These are phyloP conservation scores for Alternaria arborescens DNA, from an alignment of 2,329 filamentous ascomycete genomes.

Conservation along the genomic window DNA sequence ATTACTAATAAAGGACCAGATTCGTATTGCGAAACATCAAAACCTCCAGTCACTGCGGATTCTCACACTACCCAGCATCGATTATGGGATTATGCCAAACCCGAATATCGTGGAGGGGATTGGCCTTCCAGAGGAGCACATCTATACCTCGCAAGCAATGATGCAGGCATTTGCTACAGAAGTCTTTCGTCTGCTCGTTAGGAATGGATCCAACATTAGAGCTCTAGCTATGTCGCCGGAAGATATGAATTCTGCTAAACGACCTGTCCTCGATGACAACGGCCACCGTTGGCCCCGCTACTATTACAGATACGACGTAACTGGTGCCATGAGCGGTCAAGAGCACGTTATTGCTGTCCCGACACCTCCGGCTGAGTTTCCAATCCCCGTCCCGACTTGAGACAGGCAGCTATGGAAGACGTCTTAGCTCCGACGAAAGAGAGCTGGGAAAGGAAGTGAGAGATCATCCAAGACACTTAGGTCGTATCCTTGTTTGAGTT, in stretches of 20 bases:
- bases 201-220: neutral
- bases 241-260: neutral
- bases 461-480: no score
- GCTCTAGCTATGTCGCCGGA: neutral
- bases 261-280: neutral
- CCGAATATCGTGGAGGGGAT: neutral
- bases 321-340: neutral
- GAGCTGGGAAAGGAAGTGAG: no score
- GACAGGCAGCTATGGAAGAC: no score
- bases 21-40: neutral
- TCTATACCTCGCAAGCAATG: neutral
- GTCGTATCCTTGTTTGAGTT: no score
- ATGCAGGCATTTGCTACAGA: neutral
- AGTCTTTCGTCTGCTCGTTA: neutral
- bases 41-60: neutral
- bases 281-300: rapidly evolving
- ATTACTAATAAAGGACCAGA: neutral
- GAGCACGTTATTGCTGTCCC: neutral
- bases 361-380: neutral
- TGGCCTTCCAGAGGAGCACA: neutral
- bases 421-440: no score
- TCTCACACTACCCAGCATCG: neutral
- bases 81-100: neutral
- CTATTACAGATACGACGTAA: no score
- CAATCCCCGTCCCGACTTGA: no score